Evolutionary conservation across 139 green algal genomes (phyloP).

Genomic region (Pseudopediastrum boryanum): DNA sequence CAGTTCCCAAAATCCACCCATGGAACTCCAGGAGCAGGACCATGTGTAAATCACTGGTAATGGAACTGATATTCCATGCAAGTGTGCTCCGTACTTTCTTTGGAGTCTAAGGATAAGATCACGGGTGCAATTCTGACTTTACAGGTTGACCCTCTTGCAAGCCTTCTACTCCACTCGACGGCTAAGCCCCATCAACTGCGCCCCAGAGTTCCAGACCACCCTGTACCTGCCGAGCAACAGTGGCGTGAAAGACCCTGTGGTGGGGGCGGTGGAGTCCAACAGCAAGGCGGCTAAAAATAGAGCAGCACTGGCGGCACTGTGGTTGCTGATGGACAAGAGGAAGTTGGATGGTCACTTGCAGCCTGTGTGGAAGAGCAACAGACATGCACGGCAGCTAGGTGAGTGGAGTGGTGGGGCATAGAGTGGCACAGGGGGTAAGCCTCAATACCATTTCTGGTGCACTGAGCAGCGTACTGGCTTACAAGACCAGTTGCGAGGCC

Average conservation of each 20-base stretch:
- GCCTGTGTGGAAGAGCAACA: background rate
- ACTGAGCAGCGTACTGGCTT: background rate
- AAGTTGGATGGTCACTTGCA: conserved; percentile 17
- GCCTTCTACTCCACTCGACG: conserved; percentile 7
- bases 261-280: no score
- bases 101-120: no score
- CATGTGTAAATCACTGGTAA: no score
- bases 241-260: background rate
- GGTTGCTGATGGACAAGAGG: background rate
- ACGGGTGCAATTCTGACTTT: no score
- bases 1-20: no score
- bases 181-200: background rate
- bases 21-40: no score
- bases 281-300: conserved; percentile 1
- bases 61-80: no score
- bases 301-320: conserved; percentile 14
- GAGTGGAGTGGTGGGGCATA: background rate
- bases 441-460: no score
- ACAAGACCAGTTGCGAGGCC: background rate
- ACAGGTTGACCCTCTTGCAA: conserved; percentile 6
- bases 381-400: background rate
- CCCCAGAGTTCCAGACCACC: background rate
- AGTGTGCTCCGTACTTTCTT: no score
- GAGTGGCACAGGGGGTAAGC: no score
- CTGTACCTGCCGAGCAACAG: conserved; percentile 29